These are phyloP conservation scores for Leishmania gerbilli DNA, from an alignment of 208 protist genomes.

Conservation along the genomic window DNA sequence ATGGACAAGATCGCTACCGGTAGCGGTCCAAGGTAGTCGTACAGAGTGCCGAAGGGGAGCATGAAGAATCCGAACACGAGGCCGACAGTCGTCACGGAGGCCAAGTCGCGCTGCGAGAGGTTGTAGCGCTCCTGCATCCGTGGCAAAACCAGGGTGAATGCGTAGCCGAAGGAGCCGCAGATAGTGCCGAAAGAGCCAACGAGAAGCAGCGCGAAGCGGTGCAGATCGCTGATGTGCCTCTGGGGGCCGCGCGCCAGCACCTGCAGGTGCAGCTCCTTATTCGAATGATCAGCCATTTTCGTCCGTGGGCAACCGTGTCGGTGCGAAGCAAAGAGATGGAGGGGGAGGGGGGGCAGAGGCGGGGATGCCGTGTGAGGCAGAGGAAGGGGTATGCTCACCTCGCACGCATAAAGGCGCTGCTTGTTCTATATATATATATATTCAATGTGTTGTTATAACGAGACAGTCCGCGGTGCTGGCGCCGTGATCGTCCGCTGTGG, in stretches of 20 bases:
- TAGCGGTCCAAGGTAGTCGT: slow-evolving; percentile 54
- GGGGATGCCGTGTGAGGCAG: neutral
- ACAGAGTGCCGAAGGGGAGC: slow-evolving; percentile 48
- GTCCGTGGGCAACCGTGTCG: neutral
- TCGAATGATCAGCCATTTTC: neutral
- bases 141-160: slow-evolving; percentile 54
- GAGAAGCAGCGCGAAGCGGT: slow-evolving; percentile 47
- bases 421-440: neutral
- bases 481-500: no score
- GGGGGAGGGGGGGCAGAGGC: no score
- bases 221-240: slow-evolving; percentile 32
- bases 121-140: slow-evolving; percentile 48
- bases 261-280: neutral
- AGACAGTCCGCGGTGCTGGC: no score
- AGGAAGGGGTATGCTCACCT: neutral
- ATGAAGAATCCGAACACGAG: slow-evolving; percentile 42
- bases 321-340: neutral
- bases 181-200: slow-evolving; percentile 44
- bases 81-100: slow-evolving; percentile 51
- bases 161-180: slow-evolving; percentile 47
- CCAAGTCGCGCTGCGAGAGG: slow-evolving; percentile 53
- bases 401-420: neutral
- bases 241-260: slow-evolving; percentile 20
- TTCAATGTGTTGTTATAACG: no score
- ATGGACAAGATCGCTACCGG: slow-evolving; percentile 38